These are phyloP conservation scores for Penicillium coffeae DNA, from an alignment of 495 filamentous ascomycete species.

Conservation along the genomic window DNA sequence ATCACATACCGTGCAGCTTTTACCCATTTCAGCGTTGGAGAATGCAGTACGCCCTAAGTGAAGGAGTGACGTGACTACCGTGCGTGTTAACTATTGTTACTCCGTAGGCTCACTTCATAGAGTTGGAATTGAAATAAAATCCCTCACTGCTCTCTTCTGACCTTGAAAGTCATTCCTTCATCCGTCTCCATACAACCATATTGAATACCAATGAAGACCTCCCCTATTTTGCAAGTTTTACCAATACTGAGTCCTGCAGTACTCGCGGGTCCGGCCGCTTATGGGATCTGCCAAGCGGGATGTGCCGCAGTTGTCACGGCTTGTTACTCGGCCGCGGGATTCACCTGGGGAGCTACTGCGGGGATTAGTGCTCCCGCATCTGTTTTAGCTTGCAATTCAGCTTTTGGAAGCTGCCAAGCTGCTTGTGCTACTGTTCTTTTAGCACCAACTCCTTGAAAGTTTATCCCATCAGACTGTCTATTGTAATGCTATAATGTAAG, in stretches of 20 bases:
- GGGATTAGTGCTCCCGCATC: conserved; percentile 36
- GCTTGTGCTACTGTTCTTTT: conserved; percentile 38
- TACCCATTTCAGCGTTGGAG: background rate
- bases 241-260: background rate
- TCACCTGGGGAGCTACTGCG: conserved; percentile 41
- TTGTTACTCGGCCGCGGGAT: conserved; percentile 50
- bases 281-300: conserved; percentile 50
- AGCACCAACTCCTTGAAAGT: background rate
- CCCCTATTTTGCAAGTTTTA: background rate
- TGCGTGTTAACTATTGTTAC: background rate
- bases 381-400: conserved; percentile 39
- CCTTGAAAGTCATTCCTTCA: background rate
- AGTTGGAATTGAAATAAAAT: background rate
- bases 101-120: background rate
- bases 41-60: background rate
- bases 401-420: conserved; percentile 47
- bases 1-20: background rate
- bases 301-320: conserved; percentile 47
- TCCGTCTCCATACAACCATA: background rate
- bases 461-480: background rate
- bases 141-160: background rate
- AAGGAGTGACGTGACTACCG: background rate
- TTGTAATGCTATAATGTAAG: background rate
- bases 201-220: background rate
- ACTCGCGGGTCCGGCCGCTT: conserved; percentile 24